Evolutionary conservation across 768 basidiomycete species (phyloP).

Genomic region (Tulasnella sp.): DNA sequence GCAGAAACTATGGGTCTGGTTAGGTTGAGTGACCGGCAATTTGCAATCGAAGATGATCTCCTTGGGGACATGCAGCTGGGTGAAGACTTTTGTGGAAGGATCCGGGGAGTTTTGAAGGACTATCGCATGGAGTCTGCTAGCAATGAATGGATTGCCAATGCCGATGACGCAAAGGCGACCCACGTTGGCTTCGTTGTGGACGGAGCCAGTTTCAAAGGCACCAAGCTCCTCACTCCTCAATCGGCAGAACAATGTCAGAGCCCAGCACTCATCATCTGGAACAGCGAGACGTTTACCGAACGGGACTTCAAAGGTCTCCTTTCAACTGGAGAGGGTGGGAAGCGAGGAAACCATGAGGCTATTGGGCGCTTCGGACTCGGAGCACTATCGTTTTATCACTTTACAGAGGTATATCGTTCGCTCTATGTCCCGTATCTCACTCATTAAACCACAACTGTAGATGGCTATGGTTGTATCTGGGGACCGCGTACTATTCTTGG

Average conservation of each 20-base stretch:
- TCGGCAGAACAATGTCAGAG: conserved; percentile 30
- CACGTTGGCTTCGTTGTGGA: conserved; percentile 35
- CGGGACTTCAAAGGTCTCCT: conserved; percentile 40
- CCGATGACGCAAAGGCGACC: conserved; percentile 39
- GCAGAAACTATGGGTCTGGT: conserved; percentile 18
- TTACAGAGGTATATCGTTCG: conserved; percentile 34
- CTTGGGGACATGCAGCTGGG: conserved; percentile 36
- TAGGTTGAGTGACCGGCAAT: conserved; percentile 18
- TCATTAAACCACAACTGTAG: conserved; percentile 20
- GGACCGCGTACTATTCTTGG: conserved; percentile 31
- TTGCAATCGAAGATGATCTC: conserved; percentile 17
- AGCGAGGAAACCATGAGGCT: conserved; percentile 28
- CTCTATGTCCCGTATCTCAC: conserved; percentile 19
- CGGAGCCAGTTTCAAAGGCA: conserved; percentile 17
- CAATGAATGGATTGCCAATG: conserved; percentile 45
- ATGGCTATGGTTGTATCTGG: conserved; percentile 30
- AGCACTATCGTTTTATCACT: conserved; percentile 42
- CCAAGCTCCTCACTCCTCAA: conserved; percentile 27
- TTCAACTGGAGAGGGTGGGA: conserved; percentile 37
- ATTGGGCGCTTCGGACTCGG: conserved; percentile 47
- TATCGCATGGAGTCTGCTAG: conserved; percentile 37
- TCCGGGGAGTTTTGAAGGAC: conserved; percentile 33
- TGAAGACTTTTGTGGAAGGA: conserved; percentile 34
- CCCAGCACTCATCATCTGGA: conserved; percentile 37
- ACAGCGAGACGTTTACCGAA: conserved; percentile 33